Base-by-base conservation (phyloP, 2,329 filamentous ascomycete genomes). In the Penicillium sp. region DNA sequence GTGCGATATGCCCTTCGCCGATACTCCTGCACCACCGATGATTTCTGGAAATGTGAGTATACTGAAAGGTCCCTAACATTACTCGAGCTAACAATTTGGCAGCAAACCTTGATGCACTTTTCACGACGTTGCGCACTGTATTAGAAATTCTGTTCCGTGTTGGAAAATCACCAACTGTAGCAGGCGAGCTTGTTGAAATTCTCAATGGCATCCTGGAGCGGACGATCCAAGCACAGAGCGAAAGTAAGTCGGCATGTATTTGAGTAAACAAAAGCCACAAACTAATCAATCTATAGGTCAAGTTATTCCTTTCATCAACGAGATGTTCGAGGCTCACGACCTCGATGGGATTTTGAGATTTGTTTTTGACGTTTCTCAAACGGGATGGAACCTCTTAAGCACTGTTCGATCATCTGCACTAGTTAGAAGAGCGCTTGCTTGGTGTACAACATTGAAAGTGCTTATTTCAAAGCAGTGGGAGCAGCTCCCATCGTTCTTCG, bases 1-100 rank as follows among this genome's bases (percentile, higher is more conserved):
- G 66, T 73, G 30, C 69, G 69, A 30, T 77, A 74, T 59, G 63
- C 74, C 25, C 59, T 77, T 44, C 69, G 69, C 14, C 67, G 73
- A 33, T 65, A 73, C 48, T 69, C 69, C 33, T 66, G 65, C 12
- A 69, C 67, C 1, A 67, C 71, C 1, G 56, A 66, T 38, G 64
- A 67, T 12, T 67, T 72, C 26, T 76, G 73, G 71, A 66, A 61
- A 14, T 67, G 73, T 75, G 62, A 58, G 68, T 57, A 10, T 25
- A 25, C 9, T 35, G 14, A n/a, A n/a, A 1, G 22, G 4, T 7
- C 6, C 9, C 10, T 10, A 3, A 4, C 19, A 12, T 6, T 14
- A 28, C 14, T 9, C 30, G 17, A 19, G 5, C 47, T 67, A 51
- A 70, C 11, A 3, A 25, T 9, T 4, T 19, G 7, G 5, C 38